phyloP scores from a whole-genome alignment of 345 rosid genomes.

The Arabis hirsuta region DNA sequence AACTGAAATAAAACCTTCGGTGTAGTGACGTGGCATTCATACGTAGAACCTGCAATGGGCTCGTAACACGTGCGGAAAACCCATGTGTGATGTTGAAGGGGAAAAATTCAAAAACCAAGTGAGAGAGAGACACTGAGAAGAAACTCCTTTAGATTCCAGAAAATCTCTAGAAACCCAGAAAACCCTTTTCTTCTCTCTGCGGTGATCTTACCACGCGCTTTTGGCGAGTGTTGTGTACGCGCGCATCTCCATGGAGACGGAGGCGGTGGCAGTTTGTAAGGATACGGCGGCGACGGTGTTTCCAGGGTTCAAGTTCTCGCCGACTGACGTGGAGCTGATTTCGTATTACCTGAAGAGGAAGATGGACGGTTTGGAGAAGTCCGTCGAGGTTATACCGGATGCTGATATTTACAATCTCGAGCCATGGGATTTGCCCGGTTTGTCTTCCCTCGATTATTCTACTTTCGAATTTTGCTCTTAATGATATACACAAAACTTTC shows the following conservation, averaged over 20 bases:
- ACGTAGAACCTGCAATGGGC: conserved; percentile 1
- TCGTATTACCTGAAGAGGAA: conserved; percentile 77
- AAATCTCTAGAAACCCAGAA: neutral
- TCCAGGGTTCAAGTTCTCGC: conserved; percentile 85
- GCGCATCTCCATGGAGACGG: conserved; percentile 22
- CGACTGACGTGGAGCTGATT: conserved; percentile 80
- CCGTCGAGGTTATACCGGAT: conserved; percentile 72
- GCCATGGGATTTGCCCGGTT: conserved; percentile 96
- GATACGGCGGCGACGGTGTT: conserved; percentile 69
- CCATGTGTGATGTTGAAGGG: neutral
- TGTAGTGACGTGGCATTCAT: conserved; percentile 27
- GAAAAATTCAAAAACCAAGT: neutral
- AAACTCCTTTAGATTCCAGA: neutral
- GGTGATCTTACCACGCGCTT: neutral
- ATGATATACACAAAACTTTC: neutral
- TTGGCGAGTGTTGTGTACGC: neutral
- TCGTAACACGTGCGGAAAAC: conserved; percentile 22
- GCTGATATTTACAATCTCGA: conserved; percentile 68
- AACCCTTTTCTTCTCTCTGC: neutral
- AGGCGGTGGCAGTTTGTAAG: conserved; percentile 30
- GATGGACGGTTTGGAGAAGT: conserved; percentile 68
- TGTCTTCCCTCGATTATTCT: neutral
- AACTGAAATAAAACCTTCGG: conserved; percentile 17
- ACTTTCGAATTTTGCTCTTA: neutral
- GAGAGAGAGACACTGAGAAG: neutral